These are phyloP conservation scores for Backusella tuberculispora DNA, from an alignment of 192 early-diverging fungal genomes.

Conservation along the genomic window DNA sequence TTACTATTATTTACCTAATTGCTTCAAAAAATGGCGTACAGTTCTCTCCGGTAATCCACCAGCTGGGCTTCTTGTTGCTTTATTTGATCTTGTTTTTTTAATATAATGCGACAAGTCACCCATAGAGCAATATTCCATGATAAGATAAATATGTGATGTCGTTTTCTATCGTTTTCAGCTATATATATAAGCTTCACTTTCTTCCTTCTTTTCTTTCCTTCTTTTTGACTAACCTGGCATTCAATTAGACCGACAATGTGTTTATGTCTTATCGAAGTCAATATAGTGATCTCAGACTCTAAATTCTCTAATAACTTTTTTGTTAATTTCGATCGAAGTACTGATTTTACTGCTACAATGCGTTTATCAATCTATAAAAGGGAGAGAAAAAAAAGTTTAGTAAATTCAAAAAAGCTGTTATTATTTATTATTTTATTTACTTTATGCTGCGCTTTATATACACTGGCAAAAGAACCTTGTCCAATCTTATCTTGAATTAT, in stretches of 20 bases:
- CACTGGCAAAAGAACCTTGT: slow-evolving; percentile 94
- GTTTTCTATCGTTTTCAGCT: slow-evolving; percentile 68
- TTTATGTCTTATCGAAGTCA: slow-evolving; percentile 82
- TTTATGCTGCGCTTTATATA: slow-evolving; percentile 81
- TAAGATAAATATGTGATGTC: slow-evolving; percentile 89
- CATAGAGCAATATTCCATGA: slow-evolving; percentile 98
- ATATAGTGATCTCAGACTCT: slow-evolving; percentile 93
- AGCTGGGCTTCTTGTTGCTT: slow-evolving; percentile 57
- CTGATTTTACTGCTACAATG: slow-evolving; percentile 91
- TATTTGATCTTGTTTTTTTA: slow-evolving; percentile 61
- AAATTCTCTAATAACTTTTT: slow-evolving; percentile 91
- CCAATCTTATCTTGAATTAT: slow-evolving; percentile 85
- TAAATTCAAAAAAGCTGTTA: background rate
- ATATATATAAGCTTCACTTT: background rate
- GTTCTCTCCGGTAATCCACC: slow-evolving; percentile 84
- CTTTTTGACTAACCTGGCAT: slow-evolving; percentile 67
- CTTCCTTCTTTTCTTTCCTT: background rate
- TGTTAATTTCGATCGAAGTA: slow-evolving; percentile 86
- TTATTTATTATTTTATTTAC: slow-evolving; percentile 28
- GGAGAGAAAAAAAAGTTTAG: background rate
- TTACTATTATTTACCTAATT: slow-evolving; percentile 62
- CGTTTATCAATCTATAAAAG: background rate
- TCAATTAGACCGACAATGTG: slow-evolving; percentile 90
- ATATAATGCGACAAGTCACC: slow-evolving; percentile 94
- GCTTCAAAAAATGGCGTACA: slow-evolving; percentile 83